Conservation (phyloP, 306 rosid genomes). For the Comarum palustre region DNA sequence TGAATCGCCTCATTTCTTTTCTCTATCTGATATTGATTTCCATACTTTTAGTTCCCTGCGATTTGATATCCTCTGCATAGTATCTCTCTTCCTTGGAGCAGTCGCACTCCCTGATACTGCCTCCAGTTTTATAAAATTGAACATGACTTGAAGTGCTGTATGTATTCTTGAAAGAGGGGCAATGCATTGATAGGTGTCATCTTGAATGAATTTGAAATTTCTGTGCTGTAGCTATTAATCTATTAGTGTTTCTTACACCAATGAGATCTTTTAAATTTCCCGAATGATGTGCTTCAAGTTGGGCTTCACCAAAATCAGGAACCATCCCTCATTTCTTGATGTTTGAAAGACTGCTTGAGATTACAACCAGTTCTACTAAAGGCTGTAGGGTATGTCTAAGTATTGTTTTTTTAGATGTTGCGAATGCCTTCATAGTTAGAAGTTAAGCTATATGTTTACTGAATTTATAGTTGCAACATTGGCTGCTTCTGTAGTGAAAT, state of each 20-base stretch:
- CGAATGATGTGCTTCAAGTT: not conserved
- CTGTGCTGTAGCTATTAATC: not conserved
- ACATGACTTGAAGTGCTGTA: not conserved
- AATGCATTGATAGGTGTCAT: not conserved
- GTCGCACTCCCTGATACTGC: not conserved
- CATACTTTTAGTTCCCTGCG: not conserved
- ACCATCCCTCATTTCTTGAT: not conserved
- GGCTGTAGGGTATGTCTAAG: not conserved
- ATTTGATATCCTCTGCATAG: too few relatives aligned
- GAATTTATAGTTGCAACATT: not conserved
- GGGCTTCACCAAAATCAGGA: not conserved
- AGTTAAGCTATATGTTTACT: not conserved
- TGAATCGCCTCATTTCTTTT: not conserved
- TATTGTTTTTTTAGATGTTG: not conserved
- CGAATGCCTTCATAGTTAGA: not conserved
- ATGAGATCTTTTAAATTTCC: not conserved
- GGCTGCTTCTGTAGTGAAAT: not conserved
- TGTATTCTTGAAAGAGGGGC: constrained; percentile 18
- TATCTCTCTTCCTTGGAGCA: not conserved
- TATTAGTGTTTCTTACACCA: not conserved
- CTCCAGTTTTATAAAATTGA: not conserved
- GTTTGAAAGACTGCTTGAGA: not conserved
- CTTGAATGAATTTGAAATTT: not conserved
- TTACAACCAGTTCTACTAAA: not conserved
- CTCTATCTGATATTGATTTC: not conserved